phyloP scores from a whole-genome alignment of 768 basidiomycete species.

The Jaapia argillacea region DNA sequence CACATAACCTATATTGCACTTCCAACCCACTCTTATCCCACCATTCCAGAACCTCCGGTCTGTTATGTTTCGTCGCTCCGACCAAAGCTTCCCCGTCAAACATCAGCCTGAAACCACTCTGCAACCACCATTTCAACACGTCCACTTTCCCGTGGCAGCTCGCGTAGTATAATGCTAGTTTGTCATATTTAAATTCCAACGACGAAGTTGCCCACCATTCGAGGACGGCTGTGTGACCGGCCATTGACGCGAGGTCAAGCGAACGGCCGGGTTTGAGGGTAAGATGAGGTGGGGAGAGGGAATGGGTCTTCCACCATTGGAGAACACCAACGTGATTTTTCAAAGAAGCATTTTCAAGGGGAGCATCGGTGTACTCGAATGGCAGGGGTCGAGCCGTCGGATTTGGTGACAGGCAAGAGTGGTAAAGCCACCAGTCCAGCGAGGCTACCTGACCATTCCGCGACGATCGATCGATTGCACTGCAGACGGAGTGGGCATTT shows the following conservation, averaged over 20 bases:
- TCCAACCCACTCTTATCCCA: conserved; percentile 75
- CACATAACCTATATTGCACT: conserved; percentile 83
- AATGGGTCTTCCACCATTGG: conserved; percentile 74
- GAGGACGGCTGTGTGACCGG: conserved; percentile 64
- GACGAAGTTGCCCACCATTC: conserved; percentile 83
- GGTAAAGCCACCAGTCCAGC: conserved; percentile 68
- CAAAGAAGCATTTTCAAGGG: conserved; percentile 70
- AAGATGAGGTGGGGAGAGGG: conserved; percentile 25
- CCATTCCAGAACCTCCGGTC: conserved; percentile 79
- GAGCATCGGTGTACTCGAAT: conserved; percentile 70
- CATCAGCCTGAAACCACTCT: conserved; percentile 63
- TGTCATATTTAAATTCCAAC: conserved; percentile 71
- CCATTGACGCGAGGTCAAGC: conserved; percentile 78
- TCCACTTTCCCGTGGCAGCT: conserved; percentile 74
- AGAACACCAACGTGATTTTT: conserved; percentile 70
- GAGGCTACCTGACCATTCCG: conserved; percentile 65
- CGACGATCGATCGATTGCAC: conserved; percentile 74
- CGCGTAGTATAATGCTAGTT: conserved; percentile 66
- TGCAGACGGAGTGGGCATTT: conserved; percentile 41
- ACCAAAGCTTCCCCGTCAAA: conserved; percentile 76
- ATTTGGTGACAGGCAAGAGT: conserved; percentile 32
- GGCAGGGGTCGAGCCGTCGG: conserved; percentile 11
- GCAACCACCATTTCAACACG: conserved; percentile 77
- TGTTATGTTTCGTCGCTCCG: conserved; percentile 74
- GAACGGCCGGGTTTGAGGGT: conserved; percentile 75